These are phyloP conservation scores for Floccularia luteovirens DNA, from an alignment of 768 basidiomycete species.

Conservation along the genomic window DNA sequence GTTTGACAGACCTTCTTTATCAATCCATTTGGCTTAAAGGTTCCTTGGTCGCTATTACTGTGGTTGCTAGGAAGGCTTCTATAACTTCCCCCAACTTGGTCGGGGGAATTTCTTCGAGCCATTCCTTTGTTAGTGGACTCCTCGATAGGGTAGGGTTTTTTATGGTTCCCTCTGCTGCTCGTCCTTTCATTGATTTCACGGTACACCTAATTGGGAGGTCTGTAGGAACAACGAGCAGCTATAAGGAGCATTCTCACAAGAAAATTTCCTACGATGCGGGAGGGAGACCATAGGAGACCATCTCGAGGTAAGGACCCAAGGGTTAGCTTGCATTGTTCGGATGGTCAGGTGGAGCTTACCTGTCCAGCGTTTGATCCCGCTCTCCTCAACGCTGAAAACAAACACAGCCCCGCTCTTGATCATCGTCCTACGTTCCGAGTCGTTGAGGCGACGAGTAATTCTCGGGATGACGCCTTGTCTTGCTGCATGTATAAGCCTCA, in stretches of 20 bases:
- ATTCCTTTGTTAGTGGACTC: conserved; percentile 30
- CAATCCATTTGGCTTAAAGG: conserved; percentile 65
- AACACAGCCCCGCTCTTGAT: conserved; percentile 69
- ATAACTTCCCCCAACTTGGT: conserved; percentile 24
- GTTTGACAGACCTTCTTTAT: conserved; percentile 63
- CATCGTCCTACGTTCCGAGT: conserved; percentile 65
- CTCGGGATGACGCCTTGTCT: conserved; percentile 73
- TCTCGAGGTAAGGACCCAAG: conserved; percentile 25
- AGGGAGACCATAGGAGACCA: conserved; percentile 74
- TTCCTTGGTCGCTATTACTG: conserved; percentile 37
- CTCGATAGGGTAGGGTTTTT: conserved; percentile 44
- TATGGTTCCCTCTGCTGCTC: conserved; percentile 43
- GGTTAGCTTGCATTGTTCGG: conserved; percentile 5
- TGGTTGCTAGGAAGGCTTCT: conserved; percentile 22
- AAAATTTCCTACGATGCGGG: conserved; percentile 80
- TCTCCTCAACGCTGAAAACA: conserved; percentile 84
- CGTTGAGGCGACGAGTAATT: conserved; percentile 78
- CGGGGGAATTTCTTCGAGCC: conserved; percentile 31
- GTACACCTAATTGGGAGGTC: conserved; percentile 50
- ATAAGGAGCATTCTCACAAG: conserved; percentile 38
- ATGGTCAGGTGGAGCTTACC: conserved; percentile 26
- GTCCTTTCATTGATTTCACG: conserved; percentile 71
- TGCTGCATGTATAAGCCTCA: conserved; percentile 79
- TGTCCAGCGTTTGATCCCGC: conserved; percentile 85
- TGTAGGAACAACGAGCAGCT: conserved; percentile 1